Conservation (phyloP, 192 early-diverging fungal species). For the Thoreauomyces humboldtii region DNA sequence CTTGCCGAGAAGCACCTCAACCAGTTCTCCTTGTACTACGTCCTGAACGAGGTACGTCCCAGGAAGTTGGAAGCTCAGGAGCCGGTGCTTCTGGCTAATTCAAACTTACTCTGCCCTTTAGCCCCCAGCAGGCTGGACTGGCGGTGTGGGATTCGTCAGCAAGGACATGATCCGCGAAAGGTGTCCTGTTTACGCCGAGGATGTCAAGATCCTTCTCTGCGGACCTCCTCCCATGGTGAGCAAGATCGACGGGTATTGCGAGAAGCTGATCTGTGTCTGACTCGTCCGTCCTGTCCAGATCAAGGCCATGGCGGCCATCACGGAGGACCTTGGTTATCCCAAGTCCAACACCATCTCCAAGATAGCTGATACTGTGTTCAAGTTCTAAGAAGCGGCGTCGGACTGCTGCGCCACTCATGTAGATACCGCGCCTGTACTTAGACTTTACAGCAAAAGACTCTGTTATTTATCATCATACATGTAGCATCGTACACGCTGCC, state of each 20-base stretch:
- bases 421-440: too few relatives aligned
- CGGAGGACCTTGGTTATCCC: constrained; percentile 75
- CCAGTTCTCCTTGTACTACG: constrained; percentile 77
- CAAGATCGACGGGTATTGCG: too few relatives aligned
- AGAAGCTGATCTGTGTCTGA: too few relatives aligned
- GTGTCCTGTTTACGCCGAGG: constrained; percentile 69
- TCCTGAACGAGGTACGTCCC: constrained; percentile 63
- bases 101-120: too few relatives aligned
- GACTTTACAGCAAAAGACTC: too few relatives aligned
- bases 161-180: constrained; percentile 74
- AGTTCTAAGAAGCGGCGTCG: too few relatives aligned
- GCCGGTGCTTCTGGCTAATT: too few relatives aligned
- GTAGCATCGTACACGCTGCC: too few relatives aligned
- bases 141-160: constrained; percentile 82
- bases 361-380: constrained; percentile 82
- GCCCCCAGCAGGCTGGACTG: constrained; percentile 75
- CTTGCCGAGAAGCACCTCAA: constrained; percentile 66
- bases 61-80: too few relatives aligned
- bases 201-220: constrained; percentile 87
- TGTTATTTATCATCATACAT: too few relatives aligned
- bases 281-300: constrained; percentile 36
- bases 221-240: constrained; percentile 81
- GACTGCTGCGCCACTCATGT: too few relatives aligned
- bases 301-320: constrained; percentile 70
- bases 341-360: constrained; percentile 77